Conservation (phyloP, 2,329 filamentous ascomycete species). For the Phaeophleospora eucalypticola region DNA sequence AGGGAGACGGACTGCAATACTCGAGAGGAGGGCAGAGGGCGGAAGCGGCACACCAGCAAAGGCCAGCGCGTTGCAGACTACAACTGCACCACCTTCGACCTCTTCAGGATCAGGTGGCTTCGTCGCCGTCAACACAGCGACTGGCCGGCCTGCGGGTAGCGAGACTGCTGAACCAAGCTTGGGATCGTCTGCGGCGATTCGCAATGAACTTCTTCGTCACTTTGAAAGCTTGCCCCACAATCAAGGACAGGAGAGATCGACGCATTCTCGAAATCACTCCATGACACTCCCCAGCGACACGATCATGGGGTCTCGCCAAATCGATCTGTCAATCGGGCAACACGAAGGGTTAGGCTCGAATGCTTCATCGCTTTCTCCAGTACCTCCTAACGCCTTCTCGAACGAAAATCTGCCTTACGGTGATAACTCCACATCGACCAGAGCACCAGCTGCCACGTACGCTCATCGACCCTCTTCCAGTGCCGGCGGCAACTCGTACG, state of each 20-base stretch:
- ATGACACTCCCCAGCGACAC: constrained; percentile 9
- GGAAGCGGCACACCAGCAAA: constrained; percentile 35
- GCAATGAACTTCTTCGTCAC: constrained; percentile 59
- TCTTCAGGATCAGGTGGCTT: constrained; percentile 42
- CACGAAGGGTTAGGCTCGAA: constrained; percentile 20
- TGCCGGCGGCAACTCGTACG: constrained; percentile 16
- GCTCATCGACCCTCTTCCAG: constrained; percentile 27
- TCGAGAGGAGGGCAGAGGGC: constrained; percentile 54
- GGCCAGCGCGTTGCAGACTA: constrained; percentile 28
- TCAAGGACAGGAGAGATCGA: constrained; percentile 28
- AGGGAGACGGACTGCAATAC: constrained; percentile 68
- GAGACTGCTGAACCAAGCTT: constrained; percentile 32
- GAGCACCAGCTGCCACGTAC: constrained; percentile 3
- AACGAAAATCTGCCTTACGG: constrained; percentile 25
- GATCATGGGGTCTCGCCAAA: constrained; percentile 2
- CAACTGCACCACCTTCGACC: constrained; percentile 25
- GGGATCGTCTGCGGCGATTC: constrained; percentile 51
- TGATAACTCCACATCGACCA: constrained; percentile 11
- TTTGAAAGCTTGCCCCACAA: constrained; percentile 59
- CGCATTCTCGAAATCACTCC: constrained; percentile 25
- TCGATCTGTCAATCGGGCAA: constrained; percentile 5
- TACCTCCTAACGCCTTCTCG: constrained; percentile 20
- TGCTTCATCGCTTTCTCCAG: constrained; percentile 31
- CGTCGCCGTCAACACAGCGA: constrained; percentile 52
- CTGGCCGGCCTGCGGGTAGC: constrained; percentile 30